phyloP scores from a whole-genome alignment of 2,329 filamentous ascomycete genomes.

The Neonectria coccinea region DNA sequence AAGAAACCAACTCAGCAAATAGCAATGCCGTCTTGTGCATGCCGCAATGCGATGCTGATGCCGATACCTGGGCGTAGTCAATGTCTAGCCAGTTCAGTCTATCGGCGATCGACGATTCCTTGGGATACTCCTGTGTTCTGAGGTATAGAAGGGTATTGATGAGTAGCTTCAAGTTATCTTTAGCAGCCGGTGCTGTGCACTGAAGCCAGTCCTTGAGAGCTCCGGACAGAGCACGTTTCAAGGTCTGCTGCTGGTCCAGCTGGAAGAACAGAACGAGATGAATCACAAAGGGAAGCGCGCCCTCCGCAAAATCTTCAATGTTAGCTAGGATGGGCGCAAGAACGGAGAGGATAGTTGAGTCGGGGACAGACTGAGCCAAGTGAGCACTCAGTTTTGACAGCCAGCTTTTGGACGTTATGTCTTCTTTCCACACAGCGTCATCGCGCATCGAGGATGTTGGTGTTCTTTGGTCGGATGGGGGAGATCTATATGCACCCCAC shows the following conservation, averaged over 20 bases:
- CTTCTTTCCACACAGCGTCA: constrained; percentile 48
- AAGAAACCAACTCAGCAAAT: constrained; percentile 79
- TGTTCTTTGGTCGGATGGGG: constrained; percentile 62
- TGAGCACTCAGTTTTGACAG: constrained; percentile 70
- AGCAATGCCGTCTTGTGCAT: constrained; percentile 90
- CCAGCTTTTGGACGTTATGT: constrained; percentile 66
- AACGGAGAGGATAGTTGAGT: constrained; percentile 76
- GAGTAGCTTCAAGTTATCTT: constrained; percentile 76
- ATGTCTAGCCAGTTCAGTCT: constrained; percentile 88
- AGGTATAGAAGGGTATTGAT: constrained; percentile 88
- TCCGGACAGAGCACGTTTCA: constrained; percentile 73
- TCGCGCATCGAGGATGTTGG: constrained; percentile 27
- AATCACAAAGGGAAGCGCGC: constrained; percentile 84
- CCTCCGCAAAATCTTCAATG: constrained; percentile 77
- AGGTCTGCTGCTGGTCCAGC: constrained; percentile 67
- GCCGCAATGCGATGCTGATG: constrained; percentile 79
- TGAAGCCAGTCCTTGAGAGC: constrained; percentile 74
- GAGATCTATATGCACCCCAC: constrained; percentile 67
- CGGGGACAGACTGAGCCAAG: constrained; percentile 68
- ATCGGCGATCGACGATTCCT: constrained; percentile 82
- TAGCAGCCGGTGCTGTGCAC: constrained; percentile 52
- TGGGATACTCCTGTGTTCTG: constrained; percentile 80
- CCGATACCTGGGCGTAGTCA: constrained; percentile 76
- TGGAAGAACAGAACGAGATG: constrained; percentile 83
- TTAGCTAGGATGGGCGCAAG: constrained; percentile 74